A percentile compares a stretch with the other conserved stretches of the same genome.
Conservation (phyloP, 345 rosid genomes). For the Eucalyptus cloeziana region DNA sequence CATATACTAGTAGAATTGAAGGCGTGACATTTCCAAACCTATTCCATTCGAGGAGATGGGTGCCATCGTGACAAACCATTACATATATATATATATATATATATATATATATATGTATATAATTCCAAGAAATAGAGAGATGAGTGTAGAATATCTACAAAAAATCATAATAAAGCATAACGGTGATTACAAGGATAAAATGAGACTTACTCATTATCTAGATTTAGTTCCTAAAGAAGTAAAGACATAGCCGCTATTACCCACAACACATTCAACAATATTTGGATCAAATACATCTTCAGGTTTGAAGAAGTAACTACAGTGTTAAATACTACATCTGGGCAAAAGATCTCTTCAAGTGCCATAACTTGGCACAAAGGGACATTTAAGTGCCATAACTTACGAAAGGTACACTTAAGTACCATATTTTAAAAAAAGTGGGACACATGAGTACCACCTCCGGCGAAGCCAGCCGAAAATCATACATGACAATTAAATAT, state of each 20-base stretch:
- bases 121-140: neutral
- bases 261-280: constrained; percentile 79
- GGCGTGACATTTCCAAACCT: constrained; percentile 41
- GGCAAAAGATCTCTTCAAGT: no score
- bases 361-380: no score
- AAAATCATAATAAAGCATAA: neutral
- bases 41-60: constrained; percentile 2
- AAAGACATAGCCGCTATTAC: constrained; percentile 73
- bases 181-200: neutral
- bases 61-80: neutral
- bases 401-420: no score
- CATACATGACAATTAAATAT: no score
- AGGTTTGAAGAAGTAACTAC: constrained; percentile 74
- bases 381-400: no score
- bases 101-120: no score
- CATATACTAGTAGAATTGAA: no score
- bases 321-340: constrained; percentile 96
- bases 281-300: constrained; percentile 89
- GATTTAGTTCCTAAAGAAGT: constrained; percentile 78
- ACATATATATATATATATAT: no score
- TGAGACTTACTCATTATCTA: constrained; percentile 63
- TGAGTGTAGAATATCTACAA: neutral
- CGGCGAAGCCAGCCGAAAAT: no score
- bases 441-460: no score
- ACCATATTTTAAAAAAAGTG: no score